Conservation (phyloP, 2,329 filamentous ascomycete species). For the Monilinia laxa region DNA sequence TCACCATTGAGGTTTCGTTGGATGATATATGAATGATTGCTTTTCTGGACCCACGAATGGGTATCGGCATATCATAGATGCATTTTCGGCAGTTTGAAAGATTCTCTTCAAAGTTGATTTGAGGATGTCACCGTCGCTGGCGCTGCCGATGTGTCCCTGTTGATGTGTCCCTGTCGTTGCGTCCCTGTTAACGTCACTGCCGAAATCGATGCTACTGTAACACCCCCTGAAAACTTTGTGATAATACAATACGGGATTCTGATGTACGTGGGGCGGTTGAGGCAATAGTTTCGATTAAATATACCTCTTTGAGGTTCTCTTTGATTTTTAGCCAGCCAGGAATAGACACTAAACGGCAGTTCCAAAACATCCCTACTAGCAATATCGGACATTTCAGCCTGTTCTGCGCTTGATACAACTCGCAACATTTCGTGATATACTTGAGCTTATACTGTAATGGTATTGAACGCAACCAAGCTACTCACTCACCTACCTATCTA, state of each 20-base stretch:
- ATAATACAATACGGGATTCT: background rate
- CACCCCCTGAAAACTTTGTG: background rate
- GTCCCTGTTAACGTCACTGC: background rate
- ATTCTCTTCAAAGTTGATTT: too few relatives aligned
- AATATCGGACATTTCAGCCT: background rate
- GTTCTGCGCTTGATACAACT: too few relatives aligned
- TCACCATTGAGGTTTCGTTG: too few relatives aligned
- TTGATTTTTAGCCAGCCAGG: background rate
- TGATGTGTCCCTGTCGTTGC: background rate
- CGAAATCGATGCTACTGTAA: background rate
- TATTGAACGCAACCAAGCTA: background rate
- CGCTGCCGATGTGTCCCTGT: too few relatives aligned
- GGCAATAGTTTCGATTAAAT: background rate
- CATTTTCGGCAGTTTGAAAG: too few relatives aligned
- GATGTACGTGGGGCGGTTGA: too few relatives aligned
- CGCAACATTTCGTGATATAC: too few relatives aligned
- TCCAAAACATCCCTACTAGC: slow-evolving; percentile 4
- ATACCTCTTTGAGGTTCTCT: background rate
- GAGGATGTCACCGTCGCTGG: too few relatives aligned
- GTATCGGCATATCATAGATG: too few relatives aligned
- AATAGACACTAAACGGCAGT: background rate
- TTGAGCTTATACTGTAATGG: background rate
- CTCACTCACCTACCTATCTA: too few relatives aligned
- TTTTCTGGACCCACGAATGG: too few relatives aligned
- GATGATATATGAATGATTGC: too few relatives aligned